A percentile compares a stretch with the other conserved stretches of the same genome.
These are phyloP conservation scores for Leishmania major DNA, from an alignment of 208 protist genomes.

Conservation along the genomic window DNA sequence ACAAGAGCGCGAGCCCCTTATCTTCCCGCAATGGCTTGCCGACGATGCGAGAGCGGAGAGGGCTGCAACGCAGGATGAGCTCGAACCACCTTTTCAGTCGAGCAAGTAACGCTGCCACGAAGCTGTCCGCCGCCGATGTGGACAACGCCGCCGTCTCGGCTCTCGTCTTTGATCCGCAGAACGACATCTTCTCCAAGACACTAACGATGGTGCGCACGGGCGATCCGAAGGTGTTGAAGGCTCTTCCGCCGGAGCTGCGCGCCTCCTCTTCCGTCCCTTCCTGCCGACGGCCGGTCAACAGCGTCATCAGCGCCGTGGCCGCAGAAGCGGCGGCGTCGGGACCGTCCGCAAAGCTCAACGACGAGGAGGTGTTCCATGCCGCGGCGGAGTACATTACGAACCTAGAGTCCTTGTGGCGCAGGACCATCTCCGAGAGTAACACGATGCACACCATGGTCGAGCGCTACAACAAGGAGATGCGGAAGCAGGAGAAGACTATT, in stretches of 20 bases:
- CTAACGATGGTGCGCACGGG: slow-evolving; percentile 52
- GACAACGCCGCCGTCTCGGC: slow-evolving; percentile 22
- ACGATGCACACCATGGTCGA: slow-evolving; percentile 32
- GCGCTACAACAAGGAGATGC: slow-evolving; percentile 41
- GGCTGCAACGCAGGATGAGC: background rate
- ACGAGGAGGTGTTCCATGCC: slow-evolving; percentile 62
- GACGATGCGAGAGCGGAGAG: background rate
- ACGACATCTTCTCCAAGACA: slow-evolving; percentile 33
- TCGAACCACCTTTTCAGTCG: background rate
- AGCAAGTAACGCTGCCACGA: background rate
- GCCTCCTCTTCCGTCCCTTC: background rate
- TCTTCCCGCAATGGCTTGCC: background rate
- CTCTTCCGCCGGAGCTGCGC: slow-evolving; percentile 34
- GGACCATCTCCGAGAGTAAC: slow-evolving; percentile 54
- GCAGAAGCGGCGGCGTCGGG: slow-evolving; percentile 2
- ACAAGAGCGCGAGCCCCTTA: background rate
- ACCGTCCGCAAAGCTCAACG: slow-evolving; percentile 16
- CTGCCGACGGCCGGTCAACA: background rate
- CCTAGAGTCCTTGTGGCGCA: slow-evolving; percentile 62
- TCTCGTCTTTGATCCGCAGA: slow-evolving; percentile 31
- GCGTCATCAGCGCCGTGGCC: background rate
- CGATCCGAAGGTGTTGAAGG: slow-evolving; percentile 29
- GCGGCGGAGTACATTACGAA: slow-evolving; percentile 62
- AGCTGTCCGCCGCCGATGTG: slow-evolving; percentile 4
- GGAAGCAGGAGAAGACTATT: slow-evolving; percentile 47